Evolutionary conservation across 768 basidiomycete species (phyloP), one percentile per base, ranked within the genome.

Genomic region (Kwoniella sp.): DNA sequence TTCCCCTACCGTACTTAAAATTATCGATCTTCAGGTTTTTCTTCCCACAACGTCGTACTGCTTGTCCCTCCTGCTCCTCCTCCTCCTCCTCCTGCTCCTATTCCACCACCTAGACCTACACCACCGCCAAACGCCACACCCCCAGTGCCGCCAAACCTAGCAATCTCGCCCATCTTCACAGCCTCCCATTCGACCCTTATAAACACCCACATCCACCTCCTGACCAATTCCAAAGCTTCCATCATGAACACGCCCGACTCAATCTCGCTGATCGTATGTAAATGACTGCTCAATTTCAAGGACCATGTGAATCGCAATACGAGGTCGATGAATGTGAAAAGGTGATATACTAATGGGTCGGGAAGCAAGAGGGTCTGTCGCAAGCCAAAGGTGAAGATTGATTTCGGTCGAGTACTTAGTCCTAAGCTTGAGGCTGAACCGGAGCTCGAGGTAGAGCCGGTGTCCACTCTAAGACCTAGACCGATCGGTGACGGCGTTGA

Each of bases 191-290:
- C 96, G 46, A 98, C 86, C 37, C 96, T 86, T 67, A 98, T 80
- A 80, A 96, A 98, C 26, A 96, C 92, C 96, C 96, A 99, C 83
- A 97, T 85, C 96, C 96, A 99, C 71, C 96, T 81, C 67, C 96
- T 84, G 36, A 92, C 76, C 29, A 99, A 81, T 81, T 98, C 96
- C 30, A 93, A 87, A 47, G 90, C 84, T 80, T 99, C 93, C 56
- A 98, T 85, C 84, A 88, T 86, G 81, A 98, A 96, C 46, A 95
- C 90, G 21, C 89, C 84, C 19, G 85, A 82, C 71, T 89, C 90
- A 37, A 92, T 88, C 70, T 94, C 91, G n/a, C 84, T 80, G 44
- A 86, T 83, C 13, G 87, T 84, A 80, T 94, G 89, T 54, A 96
- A 84, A 79, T 97, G 92, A 55, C 86, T 87, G 12, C 89, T 91